These are phyloP conservation scores for Pseudonitzschia pungens DNA, from an alignment of 108 stramenopile species.

Conservation along the genomic window DNA sequence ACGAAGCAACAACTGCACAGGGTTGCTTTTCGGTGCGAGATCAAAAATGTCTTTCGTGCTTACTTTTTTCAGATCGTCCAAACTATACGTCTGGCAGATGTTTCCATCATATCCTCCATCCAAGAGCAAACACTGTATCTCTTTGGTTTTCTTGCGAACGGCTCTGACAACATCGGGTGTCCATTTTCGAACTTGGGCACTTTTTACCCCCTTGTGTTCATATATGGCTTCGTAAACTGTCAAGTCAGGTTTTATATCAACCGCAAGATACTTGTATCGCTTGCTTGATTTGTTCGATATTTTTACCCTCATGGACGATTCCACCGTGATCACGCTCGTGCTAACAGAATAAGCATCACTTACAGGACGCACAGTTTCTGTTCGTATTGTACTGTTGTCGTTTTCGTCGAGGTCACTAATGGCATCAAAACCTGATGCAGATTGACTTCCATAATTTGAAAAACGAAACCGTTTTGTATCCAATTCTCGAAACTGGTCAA, in stretches of 20 bases:
- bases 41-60: slow-evolving; percentile 15
- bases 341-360: background rate
- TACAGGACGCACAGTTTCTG: background rate
- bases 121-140: slow-evolving; percentile 19
- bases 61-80: slow-evolving; percentile 9
- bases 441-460: background rate
- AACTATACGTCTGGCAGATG: background rate
- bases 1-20: slow-evolving; percentile 3
- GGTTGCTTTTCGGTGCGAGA: slow-evolving; percentile 8
- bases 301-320: slow-evolving; percentile 15
- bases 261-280: slow-evolving; percentile 24
- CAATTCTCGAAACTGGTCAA: background rate
- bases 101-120: background rate
- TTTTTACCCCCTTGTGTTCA: slow-evolving; percentile 16
- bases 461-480: background rate
- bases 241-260: slow-evolving; percentile 6
- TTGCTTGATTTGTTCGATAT: slow-evolving; percentile 26
- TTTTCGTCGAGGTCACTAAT: slow-evolving; percentile 8
- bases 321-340: background rate
- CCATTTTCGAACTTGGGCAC: slow-evolving; percentile 40
- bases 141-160: slow-evolving; percentile 18
- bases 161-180: slow-evolving; percentile 21
- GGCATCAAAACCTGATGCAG: background rate
- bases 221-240: slow-evolving; percentile 32
- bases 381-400: slow-evolving; percentile 17